Conservation (phyloP, 2,329 filamentous ascomycete species). For the Teratosphaeriaceae sp. region DNA sequence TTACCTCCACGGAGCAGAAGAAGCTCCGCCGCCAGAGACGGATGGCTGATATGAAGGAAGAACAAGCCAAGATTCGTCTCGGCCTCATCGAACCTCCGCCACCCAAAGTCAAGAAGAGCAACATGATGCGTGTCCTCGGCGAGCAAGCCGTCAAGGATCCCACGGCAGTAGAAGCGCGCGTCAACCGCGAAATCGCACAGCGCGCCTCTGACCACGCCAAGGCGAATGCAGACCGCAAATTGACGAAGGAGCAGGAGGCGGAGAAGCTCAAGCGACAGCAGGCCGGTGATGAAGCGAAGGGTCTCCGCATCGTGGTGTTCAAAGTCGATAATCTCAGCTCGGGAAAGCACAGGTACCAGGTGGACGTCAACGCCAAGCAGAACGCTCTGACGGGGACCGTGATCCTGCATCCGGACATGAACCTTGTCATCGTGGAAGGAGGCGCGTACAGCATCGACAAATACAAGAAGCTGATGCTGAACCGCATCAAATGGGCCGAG, state of each 20-base stretch:
- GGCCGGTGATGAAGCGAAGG: conserved; percentile 79
- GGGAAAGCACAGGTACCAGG: conserved; percentile 85
- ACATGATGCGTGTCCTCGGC: conserved; percentile 94
- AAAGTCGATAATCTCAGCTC: conserved; percentile 85
- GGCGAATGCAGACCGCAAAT: conserved; percentile 74
- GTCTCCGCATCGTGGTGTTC: conserved; percentile 81
- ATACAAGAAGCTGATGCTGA: conserved; percentile 89
- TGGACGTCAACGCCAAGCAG: conserved; percentile 88
- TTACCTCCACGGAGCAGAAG: conserved; percentile 84
- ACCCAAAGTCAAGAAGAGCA: conserved; percentile 94
- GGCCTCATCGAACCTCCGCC: conserved; percentile 84
- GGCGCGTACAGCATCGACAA: conserved; percentile 74
- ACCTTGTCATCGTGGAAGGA: conserved; percentile 85
- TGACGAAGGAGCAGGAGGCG: conserved; percentile 79
- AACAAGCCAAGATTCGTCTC: conserved; percentile 90
- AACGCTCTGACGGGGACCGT: conserved; percentile 81
- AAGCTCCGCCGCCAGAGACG: conserved; percentile 85
- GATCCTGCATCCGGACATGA: conserved; percentile 83
- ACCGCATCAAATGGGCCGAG: conserved; percentile 92
- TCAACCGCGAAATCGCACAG: conserved; percentile 87
- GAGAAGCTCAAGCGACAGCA: conserved; percentile 81
- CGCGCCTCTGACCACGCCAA: conserved; percentile 71
- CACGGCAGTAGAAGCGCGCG: conserved; percentile 89
- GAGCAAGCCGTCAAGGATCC: conserved; percentile 93
- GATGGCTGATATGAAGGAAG: conserved; percentile 89